Evolutionary conservation across 1,139 yeast genomes (phyloP).

Genomic region (Trichomonascaceae sp.): DNA sequence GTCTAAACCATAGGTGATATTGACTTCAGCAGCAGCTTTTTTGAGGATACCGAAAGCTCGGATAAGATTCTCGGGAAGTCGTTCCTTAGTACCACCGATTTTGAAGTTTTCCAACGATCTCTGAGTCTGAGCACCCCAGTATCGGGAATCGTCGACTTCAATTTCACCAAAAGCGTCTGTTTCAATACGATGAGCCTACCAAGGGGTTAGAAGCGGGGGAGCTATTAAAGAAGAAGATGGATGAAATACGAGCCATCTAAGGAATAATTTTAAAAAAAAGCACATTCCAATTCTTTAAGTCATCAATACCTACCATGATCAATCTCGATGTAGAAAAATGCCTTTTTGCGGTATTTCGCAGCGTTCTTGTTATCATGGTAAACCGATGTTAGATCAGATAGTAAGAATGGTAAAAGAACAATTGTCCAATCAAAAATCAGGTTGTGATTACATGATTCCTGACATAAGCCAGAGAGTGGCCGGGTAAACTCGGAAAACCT

Average conservation of each 20-base stretch:
- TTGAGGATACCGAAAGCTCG: constrained; percentile 90
- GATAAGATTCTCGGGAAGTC: constrained; percentile 86
- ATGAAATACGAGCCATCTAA: neutral
- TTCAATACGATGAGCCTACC: constrained; percentile 56
- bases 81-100: constrained; percentile 88
- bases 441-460: neutral
- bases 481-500: neutral
- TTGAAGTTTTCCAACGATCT: constrained; percentile 81
- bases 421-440: constrained; percentile 2
- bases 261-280: too few species aligned
- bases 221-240: neutral
- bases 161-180: constrained; percentile 96
- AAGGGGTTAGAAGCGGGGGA: neutral
- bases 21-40: constrained; percentile 92
- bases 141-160: constrained; percentile 75
- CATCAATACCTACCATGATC: neutral
- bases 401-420: neutral
- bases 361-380: neutral
- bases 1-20: constrained; percentile 79
- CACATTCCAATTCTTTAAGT: neutral
- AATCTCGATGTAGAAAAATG: neutral
- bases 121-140: constrained; percentile 99
- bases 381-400: neutral
- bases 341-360: neutral
- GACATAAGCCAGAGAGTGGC: neutral